Evolutionary conservation across 371 early-diverging fungal species (phyloP).

Genomic region (Lichtheimia corymbifera): DNA sequence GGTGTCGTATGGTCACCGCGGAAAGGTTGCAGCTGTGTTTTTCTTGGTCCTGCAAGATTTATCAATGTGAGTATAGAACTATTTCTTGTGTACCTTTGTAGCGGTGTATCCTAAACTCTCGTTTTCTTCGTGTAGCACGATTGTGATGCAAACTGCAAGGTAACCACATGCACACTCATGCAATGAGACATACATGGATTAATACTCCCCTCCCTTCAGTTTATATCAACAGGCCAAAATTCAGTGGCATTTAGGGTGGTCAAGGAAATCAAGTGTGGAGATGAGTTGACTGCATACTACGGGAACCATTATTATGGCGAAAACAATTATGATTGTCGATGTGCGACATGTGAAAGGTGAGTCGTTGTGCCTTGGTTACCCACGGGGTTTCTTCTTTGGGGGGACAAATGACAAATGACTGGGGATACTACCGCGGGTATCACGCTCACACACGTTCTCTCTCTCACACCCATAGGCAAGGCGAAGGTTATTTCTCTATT

Average conservation of each 20-base stretch:
- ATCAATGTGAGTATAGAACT: constrained; percentile 64
- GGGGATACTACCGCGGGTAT: too few species aligned
- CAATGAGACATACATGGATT: neutral
- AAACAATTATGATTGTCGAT: constrained; percentile 86
- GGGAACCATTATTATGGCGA: constrained; percentile 88
- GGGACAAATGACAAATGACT: too few species aligned
- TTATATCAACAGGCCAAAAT: constrained; percentile 62
- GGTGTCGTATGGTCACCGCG: constrained; percentile 84
- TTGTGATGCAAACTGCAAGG: constrained; percentile 85
- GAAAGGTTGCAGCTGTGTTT: constrained; percentile 72
- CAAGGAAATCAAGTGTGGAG: constrained; percentile 75
- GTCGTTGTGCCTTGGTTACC: constrained; percentile 3
- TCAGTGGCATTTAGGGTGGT: constrained; percentile 81
- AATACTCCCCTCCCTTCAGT: constrained; percentile 37
- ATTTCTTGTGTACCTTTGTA: neutral
- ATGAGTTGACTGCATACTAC: constrained; percentile 88
- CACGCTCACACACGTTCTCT: too few species aligned
- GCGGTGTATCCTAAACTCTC: neutral
- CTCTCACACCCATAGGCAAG: constrained; percentile 5
- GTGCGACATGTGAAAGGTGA: constrained; percentile 83
- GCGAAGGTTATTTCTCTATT: constrained; percentile 10
- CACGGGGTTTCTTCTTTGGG: neutral
- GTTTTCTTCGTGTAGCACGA: constrained; percentile 69
- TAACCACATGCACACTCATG: constrained; percentile 18
- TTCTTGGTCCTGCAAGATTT: constrained; percentile 94